These are phyloP conservation scores for Cladobotryum protrusum DNA, from an alignment of 2,329 filamentous ascomycete species.

Conservation along the genomic window DNA sequence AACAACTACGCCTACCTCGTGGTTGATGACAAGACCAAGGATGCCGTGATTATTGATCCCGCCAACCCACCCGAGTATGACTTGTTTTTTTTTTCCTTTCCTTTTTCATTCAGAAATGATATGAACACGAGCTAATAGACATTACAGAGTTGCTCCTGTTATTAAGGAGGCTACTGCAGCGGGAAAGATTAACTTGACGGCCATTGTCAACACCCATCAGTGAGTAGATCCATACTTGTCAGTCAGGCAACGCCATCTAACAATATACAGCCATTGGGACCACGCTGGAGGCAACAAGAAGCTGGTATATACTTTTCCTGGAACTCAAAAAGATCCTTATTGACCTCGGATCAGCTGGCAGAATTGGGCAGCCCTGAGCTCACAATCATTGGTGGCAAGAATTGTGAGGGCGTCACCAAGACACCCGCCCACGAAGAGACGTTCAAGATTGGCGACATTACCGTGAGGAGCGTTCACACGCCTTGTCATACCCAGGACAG, in stretches of 20 bases:
- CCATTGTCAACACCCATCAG: constrained; percentile 97
- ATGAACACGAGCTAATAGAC: constrained; percentile 6
- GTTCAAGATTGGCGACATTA: constrained; percentile 79
- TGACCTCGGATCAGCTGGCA: constrained; percentile 21
- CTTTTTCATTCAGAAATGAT: not conserved
- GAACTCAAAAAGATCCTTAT: not conserved
- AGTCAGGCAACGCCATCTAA: constrained; percentile 1
- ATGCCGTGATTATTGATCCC: constrained; percentile 73
- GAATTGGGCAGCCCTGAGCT: constrained; percentile 54
- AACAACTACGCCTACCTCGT: constrained; percentile 86
- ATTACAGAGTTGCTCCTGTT: constrained; percentile 49
- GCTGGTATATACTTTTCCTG: constrained; percentile 48
- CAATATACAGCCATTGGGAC: constrained; percentile 70
- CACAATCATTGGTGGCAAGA: constrained; percentile 78
- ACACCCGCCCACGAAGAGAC: constrained; percentile 69
- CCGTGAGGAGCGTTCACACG: constrained; percentile 83
- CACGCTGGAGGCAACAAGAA: constrained; percentile 88
- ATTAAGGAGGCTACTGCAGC: constrained; percentile 67
- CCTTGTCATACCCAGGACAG: constrained; percentile 98
- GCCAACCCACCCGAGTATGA: constrained; percentile 70
- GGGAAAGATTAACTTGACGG: constrained; percentile 73
- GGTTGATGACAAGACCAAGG: constrained; percentile 69
- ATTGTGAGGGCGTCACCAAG: constrained; percentile 73
- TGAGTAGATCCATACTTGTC: constrained; percentile 41
- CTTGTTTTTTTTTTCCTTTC: not conserved